Conservation (phyloP, 768 basidiomycete genomes). For the Leccinum sublutescens region DNA sequence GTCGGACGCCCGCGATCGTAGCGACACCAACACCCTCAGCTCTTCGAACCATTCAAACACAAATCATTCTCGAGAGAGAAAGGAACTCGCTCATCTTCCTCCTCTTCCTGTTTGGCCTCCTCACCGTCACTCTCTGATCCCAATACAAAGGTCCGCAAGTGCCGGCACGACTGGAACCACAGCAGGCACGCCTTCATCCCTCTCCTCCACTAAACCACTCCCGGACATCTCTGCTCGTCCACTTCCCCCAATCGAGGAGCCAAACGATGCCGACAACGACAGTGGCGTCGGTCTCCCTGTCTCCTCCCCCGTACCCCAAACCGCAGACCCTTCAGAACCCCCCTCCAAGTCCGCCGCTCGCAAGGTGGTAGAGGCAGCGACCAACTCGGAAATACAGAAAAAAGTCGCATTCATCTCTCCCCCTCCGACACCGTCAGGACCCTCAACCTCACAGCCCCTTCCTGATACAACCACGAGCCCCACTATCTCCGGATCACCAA, state of each 20-base stretch:
- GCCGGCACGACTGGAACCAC: conserved; percentile 34
- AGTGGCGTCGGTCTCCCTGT: conserved; percentile 37
- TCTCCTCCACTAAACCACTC: conserved; percentile 64
- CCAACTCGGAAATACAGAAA: conserved; percentile 58
- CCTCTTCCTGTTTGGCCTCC: conserved; percentile 73
- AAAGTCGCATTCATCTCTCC: conserved; percentile 88
- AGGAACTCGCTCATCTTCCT: conserved; percentile 49
- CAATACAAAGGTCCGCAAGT: conserved; percentile 30
- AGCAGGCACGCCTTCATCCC: conserved; percentile 43
- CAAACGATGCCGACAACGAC: conserved; percentile 35
- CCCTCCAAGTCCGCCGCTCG: conserved; percentile 33
- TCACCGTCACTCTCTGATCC: conserved; percentile 25
- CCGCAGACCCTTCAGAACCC: conserved; percentile 21
- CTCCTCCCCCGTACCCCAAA: conserved; percentile 29
- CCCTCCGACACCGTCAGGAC: conserved; percentile 62
- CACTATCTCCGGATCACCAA: conserved; percentile 31
- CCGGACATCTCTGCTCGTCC: conserved; percentile 59
- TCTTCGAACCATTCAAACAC: conserved; percentile 28
- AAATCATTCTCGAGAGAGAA: conserved; percentile 49
- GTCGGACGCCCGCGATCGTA: conserved; percentile 25
- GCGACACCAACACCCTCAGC: conserved; percentile 34
- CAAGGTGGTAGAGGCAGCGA: conserved; percentile 36
- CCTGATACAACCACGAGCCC: conserved; percentile 44
- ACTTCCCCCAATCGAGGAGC: conserved; percentile 48
- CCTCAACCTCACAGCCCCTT: conserved; percentile 47